A percentile compares a stretch with the other conserved stretches of the same genome.
phyloP scores from a whole-genome alignment of 331 rosid genomes.

The Dryas integrifolia region DNA sequence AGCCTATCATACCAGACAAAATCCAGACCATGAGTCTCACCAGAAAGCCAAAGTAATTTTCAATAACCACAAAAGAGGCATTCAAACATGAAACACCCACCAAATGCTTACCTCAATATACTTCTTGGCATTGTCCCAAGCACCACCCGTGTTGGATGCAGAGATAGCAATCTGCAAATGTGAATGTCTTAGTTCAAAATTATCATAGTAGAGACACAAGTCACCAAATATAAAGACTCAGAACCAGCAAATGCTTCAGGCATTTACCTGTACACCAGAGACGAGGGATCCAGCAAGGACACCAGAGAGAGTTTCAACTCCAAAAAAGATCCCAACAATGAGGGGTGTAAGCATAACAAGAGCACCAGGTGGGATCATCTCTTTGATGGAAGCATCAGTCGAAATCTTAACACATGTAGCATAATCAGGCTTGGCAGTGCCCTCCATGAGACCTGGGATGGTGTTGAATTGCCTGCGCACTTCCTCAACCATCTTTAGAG shows the following conservation, averaged over 20 bases:
- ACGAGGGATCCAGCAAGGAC: conserved; percentile 95
- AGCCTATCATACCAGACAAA: conserved; percentile 47
- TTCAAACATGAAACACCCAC: background rate
- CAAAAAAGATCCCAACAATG: conserved; percentile 81
- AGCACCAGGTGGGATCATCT: conserved; percentile 98
- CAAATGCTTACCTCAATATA: conserved; percentile 72
- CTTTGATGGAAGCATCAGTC: conserved; percentile 90
- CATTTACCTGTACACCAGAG: conserved; percentile 85
- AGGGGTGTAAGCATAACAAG: conserved; percentile 98
- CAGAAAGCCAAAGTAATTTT: background rate
- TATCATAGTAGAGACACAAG: background rate
- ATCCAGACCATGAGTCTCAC: background rate
- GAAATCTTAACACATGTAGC: conserved; percentile 95
- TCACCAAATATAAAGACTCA: background rate
- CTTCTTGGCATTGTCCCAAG: conserved; percentile 98
- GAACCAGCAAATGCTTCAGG: background rate
- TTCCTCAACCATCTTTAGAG: conserved; percentile 97
- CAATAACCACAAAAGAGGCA: background rate
- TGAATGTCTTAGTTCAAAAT: background rate
- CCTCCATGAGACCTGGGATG: conserved; percentile 93
- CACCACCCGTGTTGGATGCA: conserved; percentile 99
- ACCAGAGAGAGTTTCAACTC: conserved; percentile 95
- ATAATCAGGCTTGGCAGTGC: conserved; percentile 91
- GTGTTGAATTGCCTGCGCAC: conserved; percentile 88
- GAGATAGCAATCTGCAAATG: conserved; percentile 76